Base-by-base conservation (phyloP, 2,329 filamentous ascomycete genomes). In the Hyphodiscus sp. region DNA sequence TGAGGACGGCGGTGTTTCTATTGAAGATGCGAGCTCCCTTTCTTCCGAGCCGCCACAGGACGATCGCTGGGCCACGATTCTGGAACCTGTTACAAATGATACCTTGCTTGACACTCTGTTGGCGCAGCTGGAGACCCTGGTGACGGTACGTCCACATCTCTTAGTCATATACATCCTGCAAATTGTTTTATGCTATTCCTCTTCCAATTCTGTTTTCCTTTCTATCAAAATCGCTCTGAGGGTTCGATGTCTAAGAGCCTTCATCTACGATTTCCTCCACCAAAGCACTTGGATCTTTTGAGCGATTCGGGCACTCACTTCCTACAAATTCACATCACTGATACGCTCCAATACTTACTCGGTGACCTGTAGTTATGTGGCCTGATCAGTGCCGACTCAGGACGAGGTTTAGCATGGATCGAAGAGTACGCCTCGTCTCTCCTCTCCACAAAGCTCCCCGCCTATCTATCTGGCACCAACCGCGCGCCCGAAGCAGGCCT, bases 91-190 rank as follows among this genome's bases (percentile, higher is more conserved):
- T 23, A 86, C 83, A 1, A 77, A 80, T 23, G 74, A 77, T 47
- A 81, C 82, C 1, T 76, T 90, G 7, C 71, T 89, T 1, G 86
- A 90, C 56, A 89, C 85, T 0, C 75, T 83, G 15, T 73, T 86
- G 30, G 83, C 85, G 4, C 81, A 85, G 58, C 68, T 89, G 49
- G 81, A 72, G 60, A 78, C 70, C 47, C 75, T 75, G 65, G 80
- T 71, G 54, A 52, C 20, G 33, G 23, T 26, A 26, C 23, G 23
- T 26, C 23, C 23, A 26, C 3, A 26, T 3, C n/a, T 26, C 8
- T 26, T 8, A 26, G 8, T 26, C 3, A 4, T 26, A 4, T 26
- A 26, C 23, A 26, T 26, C 23, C 23, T 26, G 23, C 23, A 8
- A 26, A 26, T 26, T 8, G 8, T 26, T 26, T 8, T 26, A 8